Evolutionary conservation across 805 yeast species (phyloP), one percentile per base, ranked within the genome.

Genomic region (Barnettozyma vustinii): DNA sequence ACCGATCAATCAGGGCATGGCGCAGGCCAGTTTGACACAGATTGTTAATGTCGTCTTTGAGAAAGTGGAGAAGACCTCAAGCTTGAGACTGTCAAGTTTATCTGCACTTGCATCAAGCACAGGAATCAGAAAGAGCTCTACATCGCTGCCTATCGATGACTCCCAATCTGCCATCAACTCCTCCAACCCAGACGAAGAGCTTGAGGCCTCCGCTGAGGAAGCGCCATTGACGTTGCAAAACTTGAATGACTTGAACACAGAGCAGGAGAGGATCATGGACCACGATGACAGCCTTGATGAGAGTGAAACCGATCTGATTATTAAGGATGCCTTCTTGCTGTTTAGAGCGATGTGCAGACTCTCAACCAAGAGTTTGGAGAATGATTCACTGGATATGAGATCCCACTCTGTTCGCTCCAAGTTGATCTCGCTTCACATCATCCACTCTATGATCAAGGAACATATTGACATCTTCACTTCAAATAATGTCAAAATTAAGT

Each of bases 271-370:
- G 41, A 69, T 76, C 19, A 76, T 78, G 13, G 75, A 73, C 37
- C 80, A 48, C 27, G 47, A 73, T 41, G 74, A 76, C 8, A 68
- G 71, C 64, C 42, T 73, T 68, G 3, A 63, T 63, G 44, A 75
- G 36, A 77, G 75, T 45, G 88, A 81, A 51, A 81, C 79, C 54
- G 96, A 87, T 50, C 65, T 83, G 32, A 79, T 75, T 1, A 82
- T 88, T 18, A 91, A 89, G 59, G 99, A 94, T 65, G 97, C 98
- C 0, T 92, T 91, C 61, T 73, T 94, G 51, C 79, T 94, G 3
- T 90, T 94, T 67, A 79, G 99, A 63, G 92, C 97, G 1, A 86
- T 94, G 94, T 87, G 97, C 65, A 90, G 89, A 62, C 76, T 94
- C 16, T 87, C 97, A 3, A 86, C 87, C 43, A 94, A 94, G 66